A percentile compares a stretch with the other conserved stretches of the same genome.
phyloP scores from a whole-genome alignment of 495 filamentous ascomycete species.

The Parachaetomium inaequale region DNA sequence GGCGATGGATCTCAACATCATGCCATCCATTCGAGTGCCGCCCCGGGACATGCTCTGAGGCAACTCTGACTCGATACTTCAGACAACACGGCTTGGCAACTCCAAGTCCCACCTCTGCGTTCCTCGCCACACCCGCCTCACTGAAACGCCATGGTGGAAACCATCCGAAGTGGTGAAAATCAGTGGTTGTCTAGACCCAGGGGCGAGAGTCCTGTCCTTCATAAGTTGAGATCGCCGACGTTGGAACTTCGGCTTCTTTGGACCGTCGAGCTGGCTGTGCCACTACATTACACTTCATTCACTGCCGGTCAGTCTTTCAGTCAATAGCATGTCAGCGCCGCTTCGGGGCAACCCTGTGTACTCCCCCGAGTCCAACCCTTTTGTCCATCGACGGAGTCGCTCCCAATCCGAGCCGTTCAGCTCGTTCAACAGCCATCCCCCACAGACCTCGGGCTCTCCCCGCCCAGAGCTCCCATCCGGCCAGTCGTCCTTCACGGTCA shows the following conservation, averaged over 20 bases:
- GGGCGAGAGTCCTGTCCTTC: not conserved
- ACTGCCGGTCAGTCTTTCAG: not conserved
- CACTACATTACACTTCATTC: not conserved
- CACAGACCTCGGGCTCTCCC: not conserved
- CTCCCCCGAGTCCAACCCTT: constrained; percentile 2
- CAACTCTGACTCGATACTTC: constrained; percentile 6
- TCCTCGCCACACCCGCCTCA: not conserved
- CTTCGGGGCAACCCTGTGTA: not conserved
- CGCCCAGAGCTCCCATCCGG: not conserved
- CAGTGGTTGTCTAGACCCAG: not conserved
- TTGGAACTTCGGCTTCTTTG: not conserved
- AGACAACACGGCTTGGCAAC: not conserved
- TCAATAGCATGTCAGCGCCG: constrained; percentile 10
- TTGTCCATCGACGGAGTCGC: not conserved
- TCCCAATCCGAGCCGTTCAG: not conserved
- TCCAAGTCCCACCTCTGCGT: too few relatives aligned
- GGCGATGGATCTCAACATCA: too few relatives aligned
- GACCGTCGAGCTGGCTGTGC: not conserved
- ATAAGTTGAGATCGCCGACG: not conserved
- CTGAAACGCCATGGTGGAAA: constrained; percentile 1
- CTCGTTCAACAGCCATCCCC: not conserved
- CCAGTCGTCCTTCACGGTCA: not conserved
- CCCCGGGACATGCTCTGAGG: too few relatives aligned
- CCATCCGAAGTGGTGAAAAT: not conserved
- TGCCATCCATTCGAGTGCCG: too few relatives aligned